Percentiles rank a stretch among this genome's conserved stretches.
These are phyloP conservation scores for Rhododendron griersonianum DNA, from an alignment of 148 eudicot species.

Conservation along the genomic window DNA sequence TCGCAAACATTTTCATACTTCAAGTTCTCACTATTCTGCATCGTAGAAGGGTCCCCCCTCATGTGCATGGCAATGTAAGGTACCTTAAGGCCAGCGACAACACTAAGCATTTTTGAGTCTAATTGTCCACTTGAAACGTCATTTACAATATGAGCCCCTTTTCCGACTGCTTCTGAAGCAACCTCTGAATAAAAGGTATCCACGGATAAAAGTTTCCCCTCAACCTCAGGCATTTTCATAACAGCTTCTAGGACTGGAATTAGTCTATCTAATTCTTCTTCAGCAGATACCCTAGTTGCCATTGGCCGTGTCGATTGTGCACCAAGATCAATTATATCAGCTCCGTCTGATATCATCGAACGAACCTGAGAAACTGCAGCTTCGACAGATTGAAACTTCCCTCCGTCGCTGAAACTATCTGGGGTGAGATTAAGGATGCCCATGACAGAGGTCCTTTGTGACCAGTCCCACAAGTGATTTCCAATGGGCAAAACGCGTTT, in stretches of 20 bases:
- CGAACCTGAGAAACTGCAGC: conserved; percentile 60
- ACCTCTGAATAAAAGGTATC: conserved; percentile 82
- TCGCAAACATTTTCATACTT: conserved; percentile 58
- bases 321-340: conserved; percentile 85
- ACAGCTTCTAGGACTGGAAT: conserved; percentile 77
- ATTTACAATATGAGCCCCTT: conserved; percentile 76
- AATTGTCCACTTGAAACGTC: conserved; percentile 81
- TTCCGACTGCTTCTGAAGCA: conserved; percentile 72
- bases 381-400: conserved; percentile 51
- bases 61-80: conserved; percentile 90
- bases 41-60: conserved; percentile 87
- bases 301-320: conserved; percentile 94
- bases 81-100: conserved; percentile 54
- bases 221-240: conserved; percentile 47
- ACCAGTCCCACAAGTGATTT: conserved; percentile 69
- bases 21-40: conserved; percentile 71
- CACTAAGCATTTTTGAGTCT: conserved; percentile 60
- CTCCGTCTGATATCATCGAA: conserved; percentile 68
- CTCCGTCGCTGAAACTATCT: conserved; percentile 97
- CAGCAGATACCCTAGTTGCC: conserved; percentile 61
- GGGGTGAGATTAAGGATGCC: conserved; percentile 89
- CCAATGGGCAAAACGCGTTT: conserved; percentile 79
- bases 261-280: conserved; percentile 76
- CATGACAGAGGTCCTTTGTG: conserved; percentile 68
- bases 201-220: conserved; percentile 69